Conservation (phyloP, 768 basidiomycete genomes). For the Podaxis sp. region DNA sequence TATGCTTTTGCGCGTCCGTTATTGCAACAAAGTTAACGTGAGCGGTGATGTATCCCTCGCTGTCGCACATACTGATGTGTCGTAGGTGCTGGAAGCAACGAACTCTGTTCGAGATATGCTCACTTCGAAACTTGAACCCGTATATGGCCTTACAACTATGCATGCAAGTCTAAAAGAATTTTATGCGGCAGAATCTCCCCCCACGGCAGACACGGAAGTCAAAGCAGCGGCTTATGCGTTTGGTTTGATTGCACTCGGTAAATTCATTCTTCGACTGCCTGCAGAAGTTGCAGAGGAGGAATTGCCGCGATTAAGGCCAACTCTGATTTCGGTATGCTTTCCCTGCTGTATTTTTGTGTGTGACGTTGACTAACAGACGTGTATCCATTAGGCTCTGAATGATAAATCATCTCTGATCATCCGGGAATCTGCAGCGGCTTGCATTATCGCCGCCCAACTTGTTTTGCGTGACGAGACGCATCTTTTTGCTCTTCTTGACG, state of each 20-base stretch:
- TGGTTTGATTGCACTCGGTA: conserved; percentile 80
- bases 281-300: conserved; percentile 87
- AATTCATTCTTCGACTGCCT: conserved; percentile 78
- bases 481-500: conserved; percentile 76
- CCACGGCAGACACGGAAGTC: conserved; percentile 42
- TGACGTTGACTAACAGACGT: conserved; percentile 5
- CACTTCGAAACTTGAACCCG: conserved; percentile 70
- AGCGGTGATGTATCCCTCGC: conserved; percentile 22
- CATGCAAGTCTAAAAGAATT: conserved; percentile 72
- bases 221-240: conserved; percentile 75
- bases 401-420: conserved; percentile 72
- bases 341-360: not conserved
- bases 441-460: conserved; percentile 81
- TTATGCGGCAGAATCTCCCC: conserved; percentile 46
- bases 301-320: conserved; percentile 69
- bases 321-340: conserved; percentile 62
- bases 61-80: not conserved
- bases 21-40: conserved; percentile 70
- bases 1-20: conserved; percentile 67
- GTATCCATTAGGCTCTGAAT: conserved; percentile 55
- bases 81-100: conserved; percentile 79
- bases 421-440: conserved; percentile 79
- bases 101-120: conserved; percentile 78
- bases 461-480: conserved; percentile 82
- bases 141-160: conserved; percentile 82